Evolutionary conservation across 1,284 basidiomycete genomes (phyloP).

Genomic region (Irpex sp.): DNA sequence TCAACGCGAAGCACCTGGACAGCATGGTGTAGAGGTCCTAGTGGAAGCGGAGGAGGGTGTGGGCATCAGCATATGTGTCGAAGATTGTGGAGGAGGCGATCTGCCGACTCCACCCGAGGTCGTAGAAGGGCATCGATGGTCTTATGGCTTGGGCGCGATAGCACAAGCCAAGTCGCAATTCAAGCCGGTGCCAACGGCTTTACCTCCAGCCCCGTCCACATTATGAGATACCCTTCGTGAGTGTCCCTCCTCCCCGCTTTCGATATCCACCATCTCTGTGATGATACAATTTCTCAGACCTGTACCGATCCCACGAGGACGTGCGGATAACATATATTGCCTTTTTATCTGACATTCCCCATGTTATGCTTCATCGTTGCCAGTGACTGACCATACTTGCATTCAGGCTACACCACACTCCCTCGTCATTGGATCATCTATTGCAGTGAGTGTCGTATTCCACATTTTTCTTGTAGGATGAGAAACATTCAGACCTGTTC

Average conservation of each 20-base stretch:
- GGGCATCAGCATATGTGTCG: constrained; percentile 73
- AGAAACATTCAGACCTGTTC: constrained; percentile 37
- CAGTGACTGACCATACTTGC: background rate
- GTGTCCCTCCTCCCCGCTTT: constrained; percentile 11
- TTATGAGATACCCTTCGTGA: constrained; percentile 15
- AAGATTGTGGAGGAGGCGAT: constrained; percentile 42
- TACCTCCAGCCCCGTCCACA: constrained; percentile 28
- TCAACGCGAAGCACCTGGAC: constrained; percentile 33
- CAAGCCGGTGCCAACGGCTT: constrained; percentile 50
- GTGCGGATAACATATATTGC: constrained; percentile 37
- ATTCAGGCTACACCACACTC: constrained; percentile 4
- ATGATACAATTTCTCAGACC: constrained; percentile 43
- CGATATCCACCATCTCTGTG: constrained; percentile 12
- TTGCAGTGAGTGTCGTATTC: constrained; percentile 22
- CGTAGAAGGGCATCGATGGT: constrained; percentile 45
- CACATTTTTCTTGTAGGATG: constrained; percentile 21
- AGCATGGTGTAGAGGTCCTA: constrained; percentile 44
- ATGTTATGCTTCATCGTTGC: background rate
- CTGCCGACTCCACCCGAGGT: constrained; percentile 25
- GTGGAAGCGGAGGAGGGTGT: constrained; percentile 61
- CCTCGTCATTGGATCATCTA: background rate
- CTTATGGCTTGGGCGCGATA: constrained; percentile 40
- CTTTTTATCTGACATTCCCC: constrained; percentile 31
- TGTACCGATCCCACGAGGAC: constrained; percentile 36
- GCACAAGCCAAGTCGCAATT: constrained; percentile 42